A percentile compares a stretch with the other conserved stretches of the same genome.
These are phyloP conservation scores for Fraxinus excelsior DNA, from an alignment of 257 asterid genomes.

Conservation along the genomic window DNA sequence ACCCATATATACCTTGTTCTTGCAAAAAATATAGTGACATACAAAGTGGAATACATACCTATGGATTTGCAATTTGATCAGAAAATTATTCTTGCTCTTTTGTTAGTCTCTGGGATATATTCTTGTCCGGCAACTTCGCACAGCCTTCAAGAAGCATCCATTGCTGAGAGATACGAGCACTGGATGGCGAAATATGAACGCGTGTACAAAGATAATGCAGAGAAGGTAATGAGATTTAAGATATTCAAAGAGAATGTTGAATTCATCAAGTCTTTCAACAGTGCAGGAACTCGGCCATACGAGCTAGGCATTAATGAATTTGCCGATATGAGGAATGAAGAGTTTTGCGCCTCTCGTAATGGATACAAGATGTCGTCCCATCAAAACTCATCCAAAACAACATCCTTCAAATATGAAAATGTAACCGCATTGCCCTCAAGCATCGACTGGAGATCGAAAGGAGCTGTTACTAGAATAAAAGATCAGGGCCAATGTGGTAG, in stretches of 20 bases:
- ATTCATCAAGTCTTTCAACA: slow-evolving; percentile 42
- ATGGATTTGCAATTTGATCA: not conserved
- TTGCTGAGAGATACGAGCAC: slow-evolving; percentile 32
- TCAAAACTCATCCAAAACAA: not conserved
- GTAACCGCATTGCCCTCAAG: slow-evolving; percentile 15
- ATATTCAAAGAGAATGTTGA: slow-evolving; percentile 44
- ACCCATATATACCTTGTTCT: not conserved
- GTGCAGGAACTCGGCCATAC: slow-evolving; percentile 24
- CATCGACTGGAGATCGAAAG: slow-evolving; percentile 39
- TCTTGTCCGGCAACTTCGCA: slow-evolving; percentile 27
- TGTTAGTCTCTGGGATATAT: slow-evolving; percentile 28
- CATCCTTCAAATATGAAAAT: slow-evolving; percentile 32
- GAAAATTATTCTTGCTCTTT: slow-evolving; percentile 20
- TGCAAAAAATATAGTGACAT: not conserved
- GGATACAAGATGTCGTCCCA: slow-evolving; percentile 29
- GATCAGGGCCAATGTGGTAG: slow-evolving; percentile 48
- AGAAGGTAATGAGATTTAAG: slow-evolving; percentile 38
- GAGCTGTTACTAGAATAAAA: slow-evolving; percentile 48
- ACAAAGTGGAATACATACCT: not conserved
- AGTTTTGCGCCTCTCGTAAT: slow-evolving; percentile 33
- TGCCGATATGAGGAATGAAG: slow-evolving; percentile 47
- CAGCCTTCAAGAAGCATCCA: slow-evolving; percentile 29
- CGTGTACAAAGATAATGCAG: slow-evolving; percentile 35
- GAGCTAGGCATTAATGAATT: slow-evolving; percentile 42
- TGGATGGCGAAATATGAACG: slow-evolving; percentile 43